These are phyloP conservation scores for Phialophora expanda DNA, from an alignment of 2,329 filamentous ascomycete genomes.

Conservation along the genomic window DNA sequence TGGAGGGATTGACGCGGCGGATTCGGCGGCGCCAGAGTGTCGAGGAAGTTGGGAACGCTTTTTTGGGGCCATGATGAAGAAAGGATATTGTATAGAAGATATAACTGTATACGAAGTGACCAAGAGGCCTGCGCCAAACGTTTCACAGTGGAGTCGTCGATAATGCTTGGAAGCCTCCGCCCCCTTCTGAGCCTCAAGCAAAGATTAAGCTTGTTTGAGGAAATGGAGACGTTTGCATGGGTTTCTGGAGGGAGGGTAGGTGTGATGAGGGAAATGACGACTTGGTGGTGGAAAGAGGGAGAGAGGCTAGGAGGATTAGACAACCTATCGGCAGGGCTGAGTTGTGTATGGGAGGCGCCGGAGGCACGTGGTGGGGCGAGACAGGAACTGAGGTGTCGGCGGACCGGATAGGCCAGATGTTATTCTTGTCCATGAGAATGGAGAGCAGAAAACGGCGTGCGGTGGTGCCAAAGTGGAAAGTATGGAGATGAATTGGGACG, in stretches of 20 bases:
- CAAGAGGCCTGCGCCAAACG: constrained; percentile 35
- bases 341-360: constrained; percentile 28
- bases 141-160: constrained; percentile 37
- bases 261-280: constrained; percentile 40
- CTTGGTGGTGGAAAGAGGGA: constrained; percentile 36
- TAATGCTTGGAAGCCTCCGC: constrained; percentile 40
- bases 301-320: constrained; percentile 33
- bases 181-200: constrained; percentile 41
- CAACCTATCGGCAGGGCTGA: constrained; percentile 36
- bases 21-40: constrained; percentile 30
- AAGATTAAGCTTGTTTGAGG: constrained; percentile 40
- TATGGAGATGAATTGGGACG: constrained; percentile 28
- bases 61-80: constrained; percentile 37
- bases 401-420: constrained; percentile 28
- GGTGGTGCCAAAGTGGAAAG: constrained; percentile 9
- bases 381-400: constrained; percentile 6
- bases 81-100: constrained; percentile 36
- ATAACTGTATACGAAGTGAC: constrained; percentile 38
- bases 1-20: constrained; percentile 27
- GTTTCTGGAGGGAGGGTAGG: constrained; percentile 30
- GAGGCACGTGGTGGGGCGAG: constrained; percentile 34
- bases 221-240: constrained; percentile 36
- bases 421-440: constrained; percentile 34
- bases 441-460: constrained; percentile 16
- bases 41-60: constrained; percentile 37